Percentiles rank a stretch among this genome's conserved stretches.
These are phyloP conservation scores for Kodamaea suecica DNA, from an alignment of 1,139 yeast genomes.

Conservation along the genomic window DNA sequence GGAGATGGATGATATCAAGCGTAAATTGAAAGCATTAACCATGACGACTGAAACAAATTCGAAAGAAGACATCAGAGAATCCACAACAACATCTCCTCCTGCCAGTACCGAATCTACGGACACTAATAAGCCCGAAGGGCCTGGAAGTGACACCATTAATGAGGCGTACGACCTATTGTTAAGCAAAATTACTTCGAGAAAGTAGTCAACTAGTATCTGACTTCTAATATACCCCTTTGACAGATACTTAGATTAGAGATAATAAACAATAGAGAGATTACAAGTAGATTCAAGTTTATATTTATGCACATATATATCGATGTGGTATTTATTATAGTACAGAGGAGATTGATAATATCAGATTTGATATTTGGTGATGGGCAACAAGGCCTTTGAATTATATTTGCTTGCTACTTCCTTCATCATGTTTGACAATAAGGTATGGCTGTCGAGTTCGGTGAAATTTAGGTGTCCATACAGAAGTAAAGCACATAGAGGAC, in stretches of 20 bases:
- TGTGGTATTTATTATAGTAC: too few relatives aligned
- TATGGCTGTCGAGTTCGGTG: too few relatives aligned
- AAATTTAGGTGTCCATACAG: too few relatives aligned
- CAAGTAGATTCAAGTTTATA: neutral
- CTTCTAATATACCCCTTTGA: neutral
- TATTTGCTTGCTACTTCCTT: too few relatives aligned
- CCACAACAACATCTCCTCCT: too few relatives aligned
- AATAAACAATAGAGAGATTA: neutral
- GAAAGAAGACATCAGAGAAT: constrained; percentile 8
- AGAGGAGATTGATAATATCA: neutral
- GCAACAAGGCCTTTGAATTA: too few relatives aligned
- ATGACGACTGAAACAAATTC: constrained; percentile 6
- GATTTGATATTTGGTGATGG: too few relatives aligned
- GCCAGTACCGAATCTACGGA: constrained; percentile 10
- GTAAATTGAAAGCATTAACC: constrained; percentile 12
- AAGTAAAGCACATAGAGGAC: too few relatives aligned
- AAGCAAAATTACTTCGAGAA: constrained; percentile 21
- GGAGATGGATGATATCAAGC: constrained; percentile 19
- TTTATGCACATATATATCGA: too few relatives aligned
- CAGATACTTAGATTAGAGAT: neutral
- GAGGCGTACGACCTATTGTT: constrained; percentile 53
- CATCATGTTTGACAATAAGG: too few relatives aligned
- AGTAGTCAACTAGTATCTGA: neutral
- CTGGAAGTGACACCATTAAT: constrained; percentile 30
- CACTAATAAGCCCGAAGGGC: constrained; percentile 7